Evolutionary conservation across 108 stramenopile genomes (phyloP), one percentile per base, ranked within the genome.

Genomic region (Epipyxis sp.): DNA sequence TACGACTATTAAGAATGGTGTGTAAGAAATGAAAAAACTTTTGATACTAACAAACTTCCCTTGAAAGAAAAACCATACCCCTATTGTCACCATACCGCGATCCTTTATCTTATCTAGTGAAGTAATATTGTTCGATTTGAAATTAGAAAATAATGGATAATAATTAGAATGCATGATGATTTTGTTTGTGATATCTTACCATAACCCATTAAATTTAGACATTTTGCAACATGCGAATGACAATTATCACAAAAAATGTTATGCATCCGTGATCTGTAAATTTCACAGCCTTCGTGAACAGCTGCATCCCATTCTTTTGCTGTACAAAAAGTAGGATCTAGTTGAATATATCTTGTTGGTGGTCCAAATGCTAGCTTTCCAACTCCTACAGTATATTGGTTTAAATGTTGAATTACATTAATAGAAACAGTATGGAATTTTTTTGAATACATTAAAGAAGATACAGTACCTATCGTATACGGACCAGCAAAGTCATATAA

Each of bases 231-330:
- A 76, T 99, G 98, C 32, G 92, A 93, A 79, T 99, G 98, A 69
- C 98, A 99, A 81, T 97, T 97, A 83, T 98, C 95, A 79, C 95
- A 95, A 68, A 87, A 94, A 6, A 96, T 85, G 80, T 98, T 98
- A 83, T 99, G 98, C 90, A 96, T 94, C 27, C 98, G 88, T 34
- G 80, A 80, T 1, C 83, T 77, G 72, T 99, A 99, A 1, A 91
- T 86, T 16, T 80, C 79, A 68, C 93, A 93, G 0, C 95, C 95
- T 76, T 87, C 89, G 42, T 78, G 44, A 37, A 99, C 87, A 35
- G 91, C 89, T 54, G 85, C 86, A 84, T 99, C 93, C 91, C 92
- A 94, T 69, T 83, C 44, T 81, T 77, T 41, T 41, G 46, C 59
- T 34, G 25, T 72, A 42, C 82, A 59, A 16, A 13, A 59, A 41